These are phyloP conservation scores for Ophiocordyceps camponoti-rufipedis DNA, from an alignment of 2,329 filamentous ascomycete species.

Conservation along the genomic window DNA sequence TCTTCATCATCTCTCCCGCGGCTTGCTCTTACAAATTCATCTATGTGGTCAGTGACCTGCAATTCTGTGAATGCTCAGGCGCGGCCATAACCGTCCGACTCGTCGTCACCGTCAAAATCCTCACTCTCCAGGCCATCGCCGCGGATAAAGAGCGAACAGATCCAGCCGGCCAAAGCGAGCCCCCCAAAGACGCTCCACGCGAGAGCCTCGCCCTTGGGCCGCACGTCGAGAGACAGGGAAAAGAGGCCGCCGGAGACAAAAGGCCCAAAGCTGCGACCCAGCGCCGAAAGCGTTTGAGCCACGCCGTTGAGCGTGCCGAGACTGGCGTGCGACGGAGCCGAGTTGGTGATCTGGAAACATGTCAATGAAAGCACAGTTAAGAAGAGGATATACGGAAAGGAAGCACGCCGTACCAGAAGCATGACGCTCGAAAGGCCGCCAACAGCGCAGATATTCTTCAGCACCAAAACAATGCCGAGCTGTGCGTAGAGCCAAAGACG, in stretches of 20 bases:
- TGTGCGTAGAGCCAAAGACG: constrained; percentile 61
- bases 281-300: constrained; percentile 83
- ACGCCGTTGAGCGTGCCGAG: constrained; percentile 84
- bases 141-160: constrained; percentile 61
- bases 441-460: constrained; percentile 83
- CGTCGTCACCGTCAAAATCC: constrained; percentile 22
- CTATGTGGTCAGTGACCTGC: no score
- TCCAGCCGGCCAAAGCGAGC: constrained; percentile 62
- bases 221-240: constrained; percentile 53
- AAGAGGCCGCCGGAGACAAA: constrained; percentile 80
- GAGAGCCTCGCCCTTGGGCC: constrained; percentile 66
- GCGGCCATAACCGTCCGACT: not conserved
- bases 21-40: no score
- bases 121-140: constrained; percentile 42
- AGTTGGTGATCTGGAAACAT: constrained; percentile 67
- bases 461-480: constrained; percentile 58
- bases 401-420: constrained; percentile 43
- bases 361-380: not conserved
- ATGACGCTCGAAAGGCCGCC: constrained; percentile 81
- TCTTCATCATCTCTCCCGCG: no score
- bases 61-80: not conserved
- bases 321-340: constrained; percentile 66
- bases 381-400: not conserved
- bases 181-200: constrained; percentile 80
- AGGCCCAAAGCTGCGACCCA: constrained; percentile 72